Base-by-base conservation (phyloP, 495 filamentous ascomycete genomes). In the Rhypophila decipiens region DNA sequence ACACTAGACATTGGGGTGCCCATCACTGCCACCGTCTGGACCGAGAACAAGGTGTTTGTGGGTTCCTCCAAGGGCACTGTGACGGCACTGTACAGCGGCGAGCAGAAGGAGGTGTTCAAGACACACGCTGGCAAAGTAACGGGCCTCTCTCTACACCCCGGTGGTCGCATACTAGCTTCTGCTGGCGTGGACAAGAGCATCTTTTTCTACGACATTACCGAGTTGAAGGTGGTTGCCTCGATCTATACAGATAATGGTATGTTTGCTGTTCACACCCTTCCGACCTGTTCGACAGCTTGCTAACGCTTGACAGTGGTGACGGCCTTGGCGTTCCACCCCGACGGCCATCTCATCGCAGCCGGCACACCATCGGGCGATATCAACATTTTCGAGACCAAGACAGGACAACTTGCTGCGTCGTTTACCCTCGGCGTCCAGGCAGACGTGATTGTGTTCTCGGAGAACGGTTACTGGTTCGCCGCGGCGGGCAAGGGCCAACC, bases 381-480 rank as follows among this genome's bases (percentile, higher is more conserved):
- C 67, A 85, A 88, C 53, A 73, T 97, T 44, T 97, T 87, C 64
- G 84, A 95, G 56, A 80, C 88, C 40, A 88, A 84, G 60, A 82
- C 79, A 2, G 82, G 85, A 10, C 67, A 76, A 42, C 74, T 76
- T 51, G 87, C 85, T 15, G 86, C 86, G 13, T 77, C 73, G 56
- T 91, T 90, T 62, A 67, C 74, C 12, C 72, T 85, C 46, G 73
- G 77, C 4, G 78, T 78, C 2, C 77, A 87, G 0, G 77, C 95
- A 23, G 79, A 83, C 55, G 76, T 79, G 23, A 67, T 98, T 5
- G 72, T 80, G 53, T 98, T 98, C 71, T 96, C 90, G 0, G 94
- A 98, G 65, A 98, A 97, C 51, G 93, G 93, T n/a, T 91, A 84
- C 50, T 96, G 88, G 85, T 80, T 98, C 52, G 93, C 94, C 9